Conservation (phyloP, 768 basidiomycete genomes). For the Hortiboletus campestris region DNA sequence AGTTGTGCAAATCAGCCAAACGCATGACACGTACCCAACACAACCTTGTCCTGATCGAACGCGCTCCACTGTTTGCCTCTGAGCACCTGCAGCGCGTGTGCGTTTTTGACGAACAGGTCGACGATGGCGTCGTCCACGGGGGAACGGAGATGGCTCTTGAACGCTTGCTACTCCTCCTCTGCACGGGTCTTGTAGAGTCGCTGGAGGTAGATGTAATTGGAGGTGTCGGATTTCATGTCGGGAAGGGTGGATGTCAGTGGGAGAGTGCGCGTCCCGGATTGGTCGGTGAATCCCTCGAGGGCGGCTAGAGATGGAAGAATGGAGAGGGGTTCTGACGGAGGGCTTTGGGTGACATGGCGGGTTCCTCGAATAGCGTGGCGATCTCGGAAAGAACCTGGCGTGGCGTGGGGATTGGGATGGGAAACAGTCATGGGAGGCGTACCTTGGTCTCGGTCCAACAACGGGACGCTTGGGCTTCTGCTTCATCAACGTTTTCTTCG, state of each 20-base stretch:
- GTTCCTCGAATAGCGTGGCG: too few relatives aligned
- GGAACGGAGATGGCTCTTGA: slow-evolving; percentile 49
- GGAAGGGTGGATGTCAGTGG: slow-evolving; percentile 87
- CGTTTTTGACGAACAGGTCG: slow-evolving; percentile 77
- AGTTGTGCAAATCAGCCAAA: neutral
- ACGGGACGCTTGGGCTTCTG: slow-evolving; percentile 82
- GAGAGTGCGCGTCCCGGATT: slow-evolving; percentile 56
- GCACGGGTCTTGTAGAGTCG: slow-evolving; percentile 79
- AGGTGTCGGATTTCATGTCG: slow-evolving; percentile 94
- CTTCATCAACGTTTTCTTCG: slow-evolving; percentile 98
- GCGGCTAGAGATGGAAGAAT: slow-evolving; percentile 82
- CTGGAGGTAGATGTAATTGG: slow-evolving; percentile 80
- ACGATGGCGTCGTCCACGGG: slow-evolving; percentile 52
- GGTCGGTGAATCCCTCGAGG: slow-evolving; percentile 59
- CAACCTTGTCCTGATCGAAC: slow-evolving; percentile 47
- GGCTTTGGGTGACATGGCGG: slow-evolving; percentile 36
- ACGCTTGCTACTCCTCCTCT: slow-evolving; percentile 60
- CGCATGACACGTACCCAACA: slow-evolving; percentile 43
- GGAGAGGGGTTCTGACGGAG: slow-evolving; percentile 49
- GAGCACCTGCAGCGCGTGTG: slow-evolving; percentile 68
- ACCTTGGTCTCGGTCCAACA: slow-evolving; percentile 63
- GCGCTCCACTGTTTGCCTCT: slow-evolving; percentile 61
- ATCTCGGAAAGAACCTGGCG: too few relatives aligned
- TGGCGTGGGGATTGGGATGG: too few relatives aligned
- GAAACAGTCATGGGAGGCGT: neutral